Conservation (phyloP, 345 rosid genomes). For the Trapa incisa region DNA sequence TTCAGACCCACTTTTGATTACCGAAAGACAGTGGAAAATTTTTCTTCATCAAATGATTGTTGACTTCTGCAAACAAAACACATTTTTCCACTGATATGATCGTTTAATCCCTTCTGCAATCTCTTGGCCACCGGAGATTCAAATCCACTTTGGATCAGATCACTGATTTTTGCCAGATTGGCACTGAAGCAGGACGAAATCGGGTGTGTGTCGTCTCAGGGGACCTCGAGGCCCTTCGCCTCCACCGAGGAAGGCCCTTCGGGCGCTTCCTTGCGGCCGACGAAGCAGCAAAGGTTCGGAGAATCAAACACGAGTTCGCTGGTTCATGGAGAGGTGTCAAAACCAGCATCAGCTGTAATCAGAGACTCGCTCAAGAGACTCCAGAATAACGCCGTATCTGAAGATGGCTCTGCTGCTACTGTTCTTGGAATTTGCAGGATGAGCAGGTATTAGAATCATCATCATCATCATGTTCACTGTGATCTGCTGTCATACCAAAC, state of each 20-base stretch:
- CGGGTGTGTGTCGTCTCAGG: constrained; percentile 31
- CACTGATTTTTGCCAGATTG: background rate
- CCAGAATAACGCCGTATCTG: constrained; percentile 14
- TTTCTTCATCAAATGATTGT: background rate
- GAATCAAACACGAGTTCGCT: constrained; percentile 1
- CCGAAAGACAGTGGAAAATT: background rate
- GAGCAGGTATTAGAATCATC: constrained; percentile 22
- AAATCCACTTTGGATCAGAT: background rate
- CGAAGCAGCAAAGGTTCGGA: constrained; percentile 24
- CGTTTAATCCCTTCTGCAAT: background rate
- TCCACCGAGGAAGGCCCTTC: constrained; percentile 16
- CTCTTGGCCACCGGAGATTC: background rate
- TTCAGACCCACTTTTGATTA: background rate
- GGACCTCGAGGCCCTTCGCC: constrained; percentile 3
- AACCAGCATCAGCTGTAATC: constrained; percentile 7
- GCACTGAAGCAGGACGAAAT: constrained; percentile 34
- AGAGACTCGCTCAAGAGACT: constrained; percentile 23
- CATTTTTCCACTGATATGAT: background rate
- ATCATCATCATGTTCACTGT: constrained; percentile 8
- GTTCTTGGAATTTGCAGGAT: constrained; percentile 19
- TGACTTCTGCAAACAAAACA: background rate
- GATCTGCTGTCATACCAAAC: background rate
- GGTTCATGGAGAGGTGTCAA: constrained; percentile 8
- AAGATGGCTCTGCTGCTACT: constrained; percentile 20
- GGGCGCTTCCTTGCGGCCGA: constrained; percentile 11